Conservation (phyloP, 129 eudicot species). For the Silybum marianum region DNA sequence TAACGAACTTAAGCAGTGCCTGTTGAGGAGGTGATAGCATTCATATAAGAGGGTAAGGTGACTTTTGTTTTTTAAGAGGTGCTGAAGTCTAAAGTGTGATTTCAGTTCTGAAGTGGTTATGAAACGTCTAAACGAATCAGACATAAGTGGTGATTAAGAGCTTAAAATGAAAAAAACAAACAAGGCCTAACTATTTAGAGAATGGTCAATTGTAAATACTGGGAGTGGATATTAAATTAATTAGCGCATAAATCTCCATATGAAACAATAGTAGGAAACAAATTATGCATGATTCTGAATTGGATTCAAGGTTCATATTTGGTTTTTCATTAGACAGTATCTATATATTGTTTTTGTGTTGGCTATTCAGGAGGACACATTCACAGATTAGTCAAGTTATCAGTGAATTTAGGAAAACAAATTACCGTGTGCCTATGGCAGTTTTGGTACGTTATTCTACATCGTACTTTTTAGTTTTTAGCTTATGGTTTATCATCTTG, state of each 20-base stretch:
- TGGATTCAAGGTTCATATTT: slow-evolving; percentile 1
- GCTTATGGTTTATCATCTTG: not conserved
- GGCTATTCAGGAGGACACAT: slow-evolving; percentile 83
- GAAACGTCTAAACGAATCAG: too few species aligned
- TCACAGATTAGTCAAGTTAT: slow-evolving; percentile 85
- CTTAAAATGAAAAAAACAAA: too few species aligned
- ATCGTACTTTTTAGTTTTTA: slow-evolving; percentile 1
- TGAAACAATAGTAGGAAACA: slow-evolving; percentile 5
- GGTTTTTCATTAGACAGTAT: not conserved
- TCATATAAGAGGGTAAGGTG: not conserved
- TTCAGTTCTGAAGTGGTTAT: too few species aligned
- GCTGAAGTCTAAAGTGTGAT: too few species aligned
- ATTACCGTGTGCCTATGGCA: slow-evolving; percentile 89
- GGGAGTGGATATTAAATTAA: not conserved
- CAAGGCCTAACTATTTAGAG: not conserved
- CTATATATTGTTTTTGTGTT: slow-evolving; percentile 4
- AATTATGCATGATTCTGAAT: not conserved
- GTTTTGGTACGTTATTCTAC: slow-evolving; percentile 61
- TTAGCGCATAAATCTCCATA: not conserved
- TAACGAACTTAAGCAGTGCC: not conserved
- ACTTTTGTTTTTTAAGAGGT: too few species aligned
- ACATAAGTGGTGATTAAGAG: too few species aligned
- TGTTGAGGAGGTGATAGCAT: slow-evolving; percentile 2
- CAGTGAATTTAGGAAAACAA: slow-evolving; percentile 79
- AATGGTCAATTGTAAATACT: slow-evolving; percentile 2